These are phyloP conservation scores for Mimosa bimucronata DNA, from an alignment of 306 rosid species.

Conservation along the genomic window DNA sequence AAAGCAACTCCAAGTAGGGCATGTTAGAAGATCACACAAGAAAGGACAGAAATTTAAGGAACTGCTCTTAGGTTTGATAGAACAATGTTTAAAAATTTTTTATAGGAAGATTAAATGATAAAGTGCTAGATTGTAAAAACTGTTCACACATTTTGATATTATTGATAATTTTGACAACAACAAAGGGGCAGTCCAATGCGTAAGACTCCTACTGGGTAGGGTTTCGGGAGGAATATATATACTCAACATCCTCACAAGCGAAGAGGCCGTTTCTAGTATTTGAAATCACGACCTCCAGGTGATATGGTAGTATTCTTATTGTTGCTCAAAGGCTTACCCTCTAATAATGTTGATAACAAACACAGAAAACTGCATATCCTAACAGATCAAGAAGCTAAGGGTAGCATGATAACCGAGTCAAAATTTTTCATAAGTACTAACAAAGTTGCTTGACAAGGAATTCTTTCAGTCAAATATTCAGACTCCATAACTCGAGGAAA, in stretches of 20 bases:
- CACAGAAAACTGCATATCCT: not conserved
- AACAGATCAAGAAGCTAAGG: not conserved
- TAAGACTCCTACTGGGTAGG: too few species aligned
- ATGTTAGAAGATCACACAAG: not conserved
- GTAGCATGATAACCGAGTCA: not conserved
- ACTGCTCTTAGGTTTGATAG: not conserved
- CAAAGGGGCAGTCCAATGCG: not conserved
- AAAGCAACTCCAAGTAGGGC: conserved; percentile 2
- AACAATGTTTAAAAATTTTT: not conserved
- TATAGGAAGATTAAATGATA: not conserved
- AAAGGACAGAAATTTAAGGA: not conserved
- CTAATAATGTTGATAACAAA: too few species aligned
- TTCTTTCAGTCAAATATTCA: not conserved
- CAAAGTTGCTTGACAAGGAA: not conserved
- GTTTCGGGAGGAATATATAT: too few species aligned
- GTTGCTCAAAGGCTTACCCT: too few species aligned
- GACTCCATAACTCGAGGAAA: conserved; percentile 12
- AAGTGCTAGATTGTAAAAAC: not conserved
- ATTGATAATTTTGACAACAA: not conserved
- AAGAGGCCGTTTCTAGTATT: too few species aligned
- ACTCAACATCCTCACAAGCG: too few species aligned
- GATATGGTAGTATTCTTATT: too few species aligned
- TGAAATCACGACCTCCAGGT: too few species aligned
- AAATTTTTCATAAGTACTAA: not conserved
- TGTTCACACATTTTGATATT: not conserved